Percentiles rank a stretch among this genome's conserved stretches.
Conservation (phyloP, 2,329 filamentous ascomycete species). For the Coniella vitis region DNA sequence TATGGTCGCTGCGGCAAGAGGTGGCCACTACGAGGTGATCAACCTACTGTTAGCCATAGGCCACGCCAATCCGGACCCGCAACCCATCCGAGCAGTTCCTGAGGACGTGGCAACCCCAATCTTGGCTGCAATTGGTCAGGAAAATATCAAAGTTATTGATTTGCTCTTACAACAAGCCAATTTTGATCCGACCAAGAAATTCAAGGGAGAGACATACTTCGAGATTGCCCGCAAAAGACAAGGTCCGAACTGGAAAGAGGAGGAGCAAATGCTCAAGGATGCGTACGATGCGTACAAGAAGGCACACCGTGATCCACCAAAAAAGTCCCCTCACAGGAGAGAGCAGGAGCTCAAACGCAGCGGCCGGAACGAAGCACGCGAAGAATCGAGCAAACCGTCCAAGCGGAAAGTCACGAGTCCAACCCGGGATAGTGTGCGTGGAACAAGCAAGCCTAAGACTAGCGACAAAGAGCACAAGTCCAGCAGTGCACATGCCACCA, state of each 20-base stretch:
- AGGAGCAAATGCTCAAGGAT: constrained; percentile 72
- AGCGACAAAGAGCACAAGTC: constrained; percentile 45
- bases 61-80: constrained; percentile 60
- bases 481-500: constrained; percentile 34
- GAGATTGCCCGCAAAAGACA: constrained; percentile 78
- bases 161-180: constrained; percentile 67
- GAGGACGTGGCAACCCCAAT: constrained; percentile 81
- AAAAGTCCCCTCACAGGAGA: constrained; percentile 43
- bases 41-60: constrained; percentile 69
- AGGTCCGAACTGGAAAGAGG: constrained; percentile 85
- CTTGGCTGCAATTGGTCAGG: constrained; percentile 85
- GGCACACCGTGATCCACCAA: constrained; percentile 39
- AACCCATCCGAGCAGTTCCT: constrained; percentile 49
- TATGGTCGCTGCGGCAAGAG: constrained; percentile 84
- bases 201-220: constrained; percentile 73
- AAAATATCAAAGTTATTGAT: constrained; percentile 77
- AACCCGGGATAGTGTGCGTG: constrained; percentile 40
- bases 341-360: constrained; percentile 36
- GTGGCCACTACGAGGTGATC: constrained; percentile 82
- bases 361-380: constrained; percentile 37
- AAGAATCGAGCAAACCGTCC: constrained; percentile 33
- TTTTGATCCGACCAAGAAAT: constrained; percentile 77
- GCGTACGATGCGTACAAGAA: constrained; percentile 62
- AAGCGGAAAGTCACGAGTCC: constrained; percentile 46
- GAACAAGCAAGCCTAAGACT: constrained; percentile 27